Conservation (phyloP, 345 rosid genomes). For the Lenwebbia sp. region DNA sequence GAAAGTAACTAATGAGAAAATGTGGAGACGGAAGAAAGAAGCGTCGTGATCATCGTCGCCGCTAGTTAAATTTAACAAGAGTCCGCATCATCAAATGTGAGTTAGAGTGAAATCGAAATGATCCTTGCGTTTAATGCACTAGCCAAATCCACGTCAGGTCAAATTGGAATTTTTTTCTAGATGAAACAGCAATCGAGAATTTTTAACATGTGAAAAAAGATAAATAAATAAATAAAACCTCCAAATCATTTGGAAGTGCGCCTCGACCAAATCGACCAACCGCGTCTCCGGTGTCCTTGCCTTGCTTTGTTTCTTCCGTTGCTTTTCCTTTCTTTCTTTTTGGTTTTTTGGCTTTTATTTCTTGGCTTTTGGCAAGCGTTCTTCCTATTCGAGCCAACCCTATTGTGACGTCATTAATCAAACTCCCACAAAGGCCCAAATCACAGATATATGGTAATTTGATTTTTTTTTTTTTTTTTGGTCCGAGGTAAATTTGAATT, state of each 20-base stretch:
- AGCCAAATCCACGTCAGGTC: fast-evolving
- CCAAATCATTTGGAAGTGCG: not conserved
- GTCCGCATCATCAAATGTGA: fast-evolving
- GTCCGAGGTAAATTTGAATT: too few species aligned
- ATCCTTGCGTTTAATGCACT: not conserved
- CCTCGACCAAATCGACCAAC: not conserved
- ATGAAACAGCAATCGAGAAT: not conserved
- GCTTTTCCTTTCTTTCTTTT: not conserved
- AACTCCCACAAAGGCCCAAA: not conserved
- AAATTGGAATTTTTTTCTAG: fast-evolving
- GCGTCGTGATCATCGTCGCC: not conserved
- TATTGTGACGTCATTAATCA: not conserved
- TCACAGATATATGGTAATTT: not conserved
- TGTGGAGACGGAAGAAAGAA: not conserved
- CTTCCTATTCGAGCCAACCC: not conserved
- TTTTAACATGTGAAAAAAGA: not conserved
- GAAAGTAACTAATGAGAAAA: fast-evolving
- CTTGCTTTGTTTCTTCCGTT: not conserved
- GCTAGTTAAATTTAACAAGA: too few species aligned
- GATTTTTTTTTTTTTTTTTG: too few species aligned
- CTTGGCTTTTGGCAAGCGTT: not conserved
- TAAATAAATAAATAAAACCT: not conserved
- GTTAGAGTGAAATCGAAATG: not conserved
- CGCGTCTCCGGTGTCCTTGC: not conserved
- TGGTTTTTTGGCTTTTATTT: fast-evolving